phyloP scores from a whole-genome alignment of 2,329 filamentous ascomycete species.

The Ophiognomonia clavigignenti-juglandacearum region DNA sequence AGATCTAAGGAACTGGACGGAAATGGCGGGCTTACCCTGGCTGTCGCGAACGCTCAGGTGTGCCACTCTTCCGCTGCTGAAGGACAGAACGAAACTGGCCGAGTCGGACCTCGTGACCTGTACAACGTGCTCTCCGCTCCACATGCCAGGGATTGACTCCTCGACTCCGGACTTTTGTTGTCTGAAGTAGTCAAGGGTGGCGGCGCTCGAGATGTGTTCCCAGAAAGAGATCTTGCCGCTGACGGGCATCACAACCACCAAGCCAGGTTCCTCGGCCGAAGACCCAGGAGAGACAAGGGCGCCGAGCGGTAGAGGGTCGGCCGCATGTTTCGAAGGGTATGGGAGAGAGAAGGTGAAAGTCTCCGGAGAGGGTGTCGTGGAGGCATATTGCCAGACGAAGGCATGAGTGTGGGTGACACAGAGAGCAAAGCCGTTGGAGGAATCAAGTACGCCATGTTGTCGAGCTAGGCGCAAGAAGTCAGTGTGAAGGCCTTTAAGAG shows the following conservation, averaged over 20 bases:
- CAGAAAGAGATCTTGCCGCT: constrained; percentile 88
- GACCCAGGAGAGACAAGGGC: constrained; percentile 76
- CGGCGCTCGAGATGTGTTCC: constrained; percentile 89
- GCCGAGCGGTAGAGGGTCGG: constrained; percentile 75
- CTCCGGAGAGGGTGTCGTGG: constrained; percentile 63
- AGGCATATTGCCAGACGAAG: constrained; percentile 84
- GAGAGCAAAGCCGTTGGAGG: constrained; percentile 67
- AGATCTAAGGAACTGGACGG: constrained; percentile 69
- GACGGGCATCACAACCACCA: constrained; percentile 79
- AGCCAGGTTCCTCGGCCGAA: constrained; percentile 73
- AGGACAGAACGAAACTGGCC: constrained; percentile 78
- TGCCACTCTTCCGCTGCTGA: constrained; percentile 80
- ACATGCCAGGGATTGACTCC: constrained; percentile 66
- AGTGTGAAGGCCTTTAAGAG: neutral
- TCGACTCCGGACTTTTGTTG: constrained; percentile 79
- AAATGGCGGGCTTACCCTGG: constrained; percentile 79
- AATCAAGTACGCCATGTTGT: constrained; percentile 63
- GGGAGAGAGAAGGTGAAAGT: constrained; percentile 78
- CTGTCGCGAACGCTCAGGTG: constrained; percentile 82
- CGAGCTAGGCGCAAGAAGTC: constrained; percentile 39
- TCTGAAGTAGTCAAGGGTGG: constrained; percentile 76
- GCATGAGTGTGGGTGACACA: constrained; percentile 77
- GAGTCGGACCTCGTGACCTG: constrained; percentile 78
- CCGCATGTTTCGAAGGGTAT: constrained; percentile 59
- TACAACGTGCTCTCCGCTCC: constrained; percentile 71